Conservation (phyloP, 78 protist species). For the Abeoforma whisleri region DNA sequence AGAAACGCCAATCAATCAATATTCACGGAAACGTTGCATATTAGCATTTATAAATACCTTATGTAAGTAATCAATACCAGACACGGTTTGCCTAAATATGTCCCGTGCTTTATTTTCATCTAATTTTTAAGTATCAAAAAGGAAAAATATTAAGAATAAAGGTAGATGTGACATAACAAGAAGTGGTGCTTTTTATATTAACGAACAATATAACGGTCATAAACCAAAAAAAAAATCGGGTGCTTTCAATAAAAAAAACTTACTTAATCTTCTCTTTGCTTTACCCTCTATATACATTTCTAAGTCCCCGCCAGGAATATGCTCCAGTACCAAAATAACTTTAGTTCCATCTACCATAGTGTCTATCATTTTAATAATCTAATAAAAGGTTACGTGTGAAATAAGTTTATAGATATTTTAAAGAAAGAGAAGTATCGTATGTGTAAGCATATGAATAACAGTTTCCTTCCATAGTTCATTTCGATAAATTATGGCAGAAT, state of each 20-base stretch:
- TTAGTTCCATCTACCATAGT: constrained; percentile 41
- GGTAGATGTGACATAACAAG: neutral
- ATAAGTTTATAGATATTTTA: too few relatives aligned
- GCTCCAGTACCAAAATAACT: constrained; percentile 28
- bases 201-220: too few relatives aligned
- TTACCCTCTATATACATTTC: neutral
- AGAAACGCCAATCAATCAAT: too few relatives aligned
- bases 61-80: constrained; percentile 37
- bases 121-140: too few relatives aligned
- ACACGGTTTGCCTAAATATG: constrained; percentile 26
- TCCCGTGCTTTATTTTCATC: constrained; percentile 6
- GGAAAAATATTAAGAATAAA: neutral
- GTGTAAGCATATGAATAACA: too few relatives aligned
- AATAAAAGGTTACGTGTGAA: too few relatives aligned
- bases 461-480: too few relatives aligned
- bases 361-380: constrained; percentile 35
- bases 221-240: neutral
- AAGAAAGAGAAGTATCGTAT: too few relatives aligned
- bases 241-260: neutral
- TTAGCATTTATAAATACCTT: too few relatives aligned
- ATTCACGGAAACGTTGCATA: too few relatives aligned
- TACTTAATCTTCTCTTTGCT: neutral
- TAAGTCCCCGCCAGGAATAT: neutral
- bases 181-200: constrained; percentile 14
- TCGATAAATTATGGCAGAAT: too few relatives aligned